phyloP scores from a whole-genome alignment of 2,329 filamentous ascomycete genomes.

The Aspergillus brasiliensis region DNA sequence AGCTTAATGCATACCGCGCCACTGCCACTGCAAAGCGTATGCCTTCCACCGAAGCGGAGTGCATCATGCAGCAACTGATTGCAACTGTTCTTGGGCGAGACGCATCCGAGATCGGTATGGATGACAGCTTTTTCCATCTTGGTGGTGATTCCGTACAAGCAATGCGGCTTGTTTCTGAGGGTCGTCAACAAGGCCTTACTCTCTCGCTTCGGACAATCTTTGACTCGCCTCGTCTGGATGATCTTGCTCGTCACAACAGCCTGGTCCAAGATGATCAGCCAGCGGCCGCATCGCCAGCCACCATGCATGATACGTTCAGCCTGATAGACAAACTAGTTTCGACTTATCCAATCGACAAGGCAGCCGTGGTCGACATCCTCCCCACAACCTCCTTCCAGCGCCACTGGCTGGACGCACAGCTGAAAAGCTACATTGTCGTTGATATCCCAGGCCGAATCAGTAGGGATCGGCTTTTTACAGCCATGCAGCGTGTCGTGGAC shows the following conservation, averaged over 20 bases:
- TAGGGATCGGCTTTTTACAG: not conserved
- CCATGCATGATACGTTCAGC: not conserved
- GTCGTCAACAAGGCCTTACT: not conserved
- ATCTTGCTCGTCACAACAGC: not conserved
- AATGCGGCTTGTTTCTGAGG: not conserved
- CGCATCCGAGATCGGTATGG: slow-evolving; percentile 34
- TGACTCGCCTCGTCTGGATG: not conserved
- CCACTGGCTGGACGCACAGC: not conserved
- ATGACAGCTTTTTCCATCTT: slow-evolving; percentile 43
- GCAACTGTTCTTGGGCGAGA: slow-evolving; percentile 31
- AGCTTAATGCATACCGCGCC: not conserved
- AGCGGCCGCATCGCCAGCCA: not conserved
- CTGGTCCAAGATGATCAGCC: not conserved
- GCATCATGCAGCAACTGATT: slow-evolving; percentile 28
- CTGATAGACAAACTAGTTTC: not conserved
- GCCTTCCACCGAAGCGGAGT: not conserved
- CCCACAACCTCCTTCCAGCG: not conserved
- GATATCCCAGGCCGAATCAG: not conserved
- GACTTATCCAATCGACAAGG: not conserved
- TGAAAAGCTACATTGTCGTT: not conserved
- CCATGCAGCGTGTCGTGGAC: not conserved
- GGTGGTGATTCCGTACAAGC: slow-evolving; percentile 30
- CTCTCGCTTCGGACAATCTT: slow-evolving; percentile 24
- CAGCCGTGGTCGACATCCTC: slow-evolving; percentile 22
- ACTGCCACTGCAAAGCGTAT: not conserved